Evolutionary conservation across 495 filamentous ascomycete genomes (phyloP), one percentile per base, ranked within the genome.

Genomic region (Aspergillus bridgeri): DNA sequence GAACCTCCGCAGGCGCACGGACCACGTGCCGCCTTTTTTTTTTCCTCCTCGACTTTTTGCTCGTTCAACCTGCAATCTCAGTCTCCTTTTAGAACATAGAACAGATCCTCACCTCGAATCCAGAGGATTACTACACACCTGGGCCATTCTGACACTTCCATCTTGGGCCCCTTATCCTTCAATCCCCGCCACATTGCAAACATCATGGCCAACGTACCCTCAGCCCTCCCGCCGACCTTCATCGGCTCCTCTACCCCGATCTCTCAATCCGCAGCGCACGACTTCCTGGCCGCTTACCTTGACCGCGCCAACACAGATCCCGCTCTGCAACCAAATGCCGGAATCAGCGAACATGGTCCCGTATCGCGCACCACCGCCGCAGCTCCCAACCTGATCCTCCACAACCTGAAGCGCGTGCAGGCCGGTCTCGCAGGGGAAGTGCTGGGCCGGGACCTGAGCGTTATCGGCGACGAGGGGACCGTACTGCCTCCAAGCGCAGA

Each of bases 251-350:
- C 75, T 33, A 68, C 64, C 18, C 67, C 74, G 25, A 75, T 89
- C 62, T 65, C 79, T 51, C 71, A 80, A 61, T 69, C 77, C 27
- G 63, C 69, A 18, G 85, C 87, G 13, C 81, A 81, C 51, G 73
- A 75, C 54, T 78, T 79, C 65, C 77, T 90, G 11, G 65, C 78
- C 24, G 69, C 77, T 57, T 89, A 87, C 76, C 79, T 90, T 56
- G 65, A 73, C 46, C 70, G 75, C 58, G 73, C 81, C 52, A 68
- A 70, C 64, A 79, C 75, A 23, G 75, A 81, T 59, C 76, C 86
- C n/a, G 77, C 85, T 44, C 80, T 88, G 18, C 86, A 88, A 63
- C 87, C 87, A 5, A 87, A 86, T 59, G 81, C 83, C 45, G 75
- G 79, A 54, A 81, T 90, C 64, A 82, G 76, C 48, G 78, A 85